These are phyloP conservation scores for Castanea mollissima DNA, from an alignment of 306 rosid species.

Conservation along the genomic window DNA sequence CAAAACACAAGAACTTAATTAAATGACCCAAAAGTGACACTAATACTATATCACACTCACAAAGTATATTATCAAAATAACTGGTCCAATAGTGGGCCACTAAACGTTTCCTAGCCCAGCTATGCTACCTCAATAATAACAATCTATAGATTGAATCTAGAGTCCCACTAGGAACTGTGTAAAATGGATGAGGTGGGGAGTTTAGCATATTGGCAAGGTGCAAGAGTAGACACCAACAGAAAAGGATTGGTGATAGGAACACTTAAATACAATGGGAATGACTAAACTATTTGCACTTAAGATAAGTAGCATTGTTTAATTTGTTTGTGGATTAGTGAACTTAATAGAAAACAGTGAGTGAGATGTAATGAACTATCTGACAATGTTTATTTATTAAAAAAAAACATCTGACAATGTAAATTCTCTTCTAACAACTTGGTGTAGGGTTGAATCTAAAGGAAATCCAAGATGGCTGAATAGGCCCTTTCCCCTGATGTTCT, in stretches of 20 bases:
- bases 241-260: neutral
- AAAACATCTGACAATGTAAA: too few relatives aligned
- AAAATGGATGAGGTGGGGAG: neutral
- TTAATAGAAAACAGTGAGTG: too few relatives aligned
- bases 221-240: neutral
- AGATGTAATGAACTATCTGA: too few relatives aligned
- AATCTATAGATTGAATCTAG: neutral
- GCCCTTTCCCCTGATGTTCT: too few relatives aligned
- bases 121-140: neutral
- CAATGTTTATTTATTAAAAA: too few relatives aligned
- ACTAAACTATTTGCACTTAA: too few relatives aligned
- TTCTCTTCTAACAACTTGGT: too few relatives aligned
- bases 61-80: neutral
- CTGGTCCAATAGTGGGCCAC: constrained; percentile 11
- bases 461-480: too few relatives aligned
- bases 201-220: neutral
- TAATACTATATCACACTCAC: constrained; percentile 3
- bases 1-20: constrained; percentile 20
- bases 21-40: constrained; percentile 7
- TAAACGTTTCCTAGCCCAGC: neutral
- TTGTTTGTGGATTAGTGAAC: too few relatives aligned
- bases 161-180: neutral
- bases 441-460: too few relatives aligned
- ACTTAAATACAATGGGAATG: neutral
- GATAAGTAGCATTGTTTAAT: too few relatives aligned